Percentiles rank a stretch among this genome's conserved stretches.
phyloP scores from a whole-genome alignment of 2,329 filamentous ascomycete genomes.

The Epichloe elymi region DNA sequence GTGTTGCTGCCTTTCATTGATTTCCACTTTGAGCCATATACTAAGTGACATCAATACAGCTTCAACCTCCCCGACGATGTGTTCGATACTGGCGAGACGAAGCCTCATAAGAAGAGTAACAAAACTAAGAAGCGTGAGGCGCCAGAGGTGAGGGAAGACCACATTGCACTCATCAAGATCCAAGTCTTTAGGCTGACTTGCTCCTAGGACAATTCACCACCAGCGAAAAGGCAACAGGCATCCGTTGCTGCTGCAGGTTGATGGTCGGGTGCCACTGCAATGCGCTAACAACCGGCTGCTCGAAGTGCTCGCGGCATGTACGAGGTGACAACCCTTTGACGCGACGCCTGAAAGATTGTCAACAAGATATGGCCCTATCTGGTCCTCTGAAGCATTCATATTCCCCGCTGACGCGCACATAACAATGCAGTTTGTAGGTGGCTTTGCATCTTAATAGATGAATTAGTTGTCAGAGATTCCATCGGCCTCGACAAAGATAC shows the following conservation, averaged over 20 bases:
- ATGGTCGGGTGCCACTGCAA: conserved; percentile 1
- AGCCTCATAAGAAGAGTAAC: conserved; percentile 45
- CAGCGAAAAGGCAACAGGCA: conserved; percentile 29
- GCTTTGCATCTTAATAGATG: conserved; percentile 1
- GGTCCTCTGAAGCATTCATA: neutral
- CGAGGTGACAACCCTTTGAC: neutral
- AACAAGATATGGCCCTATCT: conserved; percentile 3
- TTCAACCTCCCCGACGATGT: conserved; percentile 82
- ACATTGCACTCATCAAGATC: conserved; percentile 3
- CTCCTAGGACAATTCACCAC: conserved; percentile 22
- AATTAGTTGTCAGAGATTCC: neutral
- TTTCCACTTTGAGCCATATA: neutral
- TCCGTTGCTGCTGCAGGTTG: conserved; percentile 28
- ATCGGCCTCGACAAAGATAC: neutral
- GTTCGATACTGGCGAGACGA: conserved; percentile 67
- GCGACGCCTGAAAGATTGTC: neutral
- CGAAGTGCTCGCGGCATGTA: neutral
- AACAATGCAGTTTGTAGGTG: conserved; percentile 2
- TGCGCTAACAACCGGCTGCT: neutral
- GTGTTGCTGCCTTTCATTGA: conserved; percentile 23
- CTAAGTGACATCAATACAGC: conserved; percentile 32
- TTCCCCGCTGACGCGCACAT: conserved; percentile 4
- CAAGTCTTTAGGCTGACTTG: conserved; percentile 14
- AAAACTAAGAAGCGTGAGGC: conserved; percentile 37
- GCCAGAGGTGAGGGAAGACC: conserved; percentile 27